Base-by-base conservation (phyloP, 1,139 yeast species). In the Candida tropicalis region DNA sequence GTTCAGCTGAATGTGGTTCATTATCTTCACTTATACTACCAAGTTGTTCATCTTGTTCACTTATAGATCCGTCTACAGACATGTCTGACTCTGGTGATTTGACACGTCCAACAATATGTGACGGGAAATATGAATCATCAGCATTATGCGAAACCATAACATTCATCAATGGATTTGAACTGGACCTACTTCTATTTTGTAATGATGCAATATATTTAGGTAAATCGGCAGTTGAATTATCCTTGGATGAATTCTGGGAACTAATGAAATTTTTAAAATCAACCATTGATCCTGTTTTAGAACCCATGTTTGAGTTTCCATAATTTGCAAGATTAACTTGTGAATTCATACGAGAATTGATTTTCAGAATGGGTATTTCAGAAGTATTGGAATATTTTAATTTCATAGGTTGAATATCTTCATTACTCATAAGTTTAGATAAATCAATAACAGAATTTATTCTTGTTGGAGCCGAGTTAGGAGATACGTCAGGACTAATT, bases 401-500 rank as follows among this genome's bases (percentile, higher is more conserved):
- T 45, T 67, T 69, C 60, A 73, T 62, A 6, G 78, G 78, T 47
- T 70, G 66, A 28, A 70, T 68, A 18, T 68, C 75, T 40, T 68
- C 66, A 48, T 68, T 68, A 24, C 64, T 62, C 13, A 55, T 41
- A 38, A 73, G 54, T 46, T 71, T 70, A 22, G 71, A 59, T 42
- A 73, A 61, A 52, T 73, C 77, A 24, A 73, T 68, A 9, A 72
- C 73, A 4, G 76, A 70, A 48, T 73, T 73, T 35, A 63, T 59
- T 44, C 75, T 55, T 7, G 76, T 66, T 5, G 79, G 78, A 45
- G 68, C 73, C 1, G 75, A 68, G 38, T 55, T 65, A 6, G 79
- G 79, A 8, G 75, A 69, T 2, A 73, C 72, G 40, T 70, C 75
- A 2, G 79, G 79, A 27, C 74, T 63, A 1, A 68, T 59, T 4